These are phyloP conservation scores for Eimeria tenella DNA, from an alignment of 169 alveolate species.

Conservation along the genomic window DNA sequence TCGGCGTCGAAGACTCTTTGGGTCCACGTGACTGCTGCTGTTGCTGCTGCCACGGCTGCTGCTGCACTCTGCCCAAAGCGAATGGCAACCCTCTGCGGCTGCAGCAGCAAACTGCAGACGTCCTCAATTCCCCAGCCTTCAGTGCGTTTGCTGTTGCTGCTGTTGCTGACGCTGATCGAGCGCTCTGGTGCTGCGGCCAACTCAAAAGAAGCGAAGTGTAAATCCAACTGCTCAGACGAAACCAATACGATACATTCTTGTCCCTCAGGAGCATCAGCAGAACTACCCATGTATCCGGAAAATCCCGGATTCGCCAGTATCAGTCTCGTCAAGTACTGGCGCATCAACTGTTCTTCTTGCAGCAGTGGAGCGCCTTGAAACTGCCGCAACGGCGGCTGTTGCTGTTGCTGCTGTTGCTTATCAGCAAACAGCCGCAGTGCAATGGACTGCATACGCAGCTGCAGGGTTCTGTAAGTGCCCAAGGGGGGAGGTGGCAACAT, in stretches of 20 bases:
- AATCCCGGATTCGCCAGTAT: not conserved
- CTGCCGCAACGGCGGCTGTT: constrained; percentile 47
- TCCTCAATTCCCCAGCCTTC: not conserved
- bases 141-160: constrained; percentile 42
- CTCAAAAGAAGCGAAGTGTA: constrained; percentile 41
- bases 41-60: constrained; percentile 48
- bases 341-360: constrained; percentile 25
- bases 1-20: not conserved
- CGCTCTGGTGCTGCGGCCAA: constrained; percentile 15
- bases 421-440: constrained; percentile 35
- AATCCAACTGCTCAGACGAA: constrained; percentile 36
- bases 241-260: constrained; percentile 26
- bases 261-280: constrained; percentile 1
- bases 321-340: constrained; percentile 52
- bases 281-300: not conserved
- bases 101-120: constrained; percentile 30
- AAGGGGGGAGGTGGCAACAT: constrained; percentile 37
- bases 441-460: constrained; percentile 65
- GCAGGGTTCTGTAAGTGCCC: constrained; percentile 2
- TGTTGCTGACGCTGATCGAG: not conserved
- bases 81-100: constrained; percentile 26
- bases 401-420: constrained; percentile 45
- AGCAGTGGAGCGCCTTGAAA: not conserved
- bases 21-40: constrained; percentile 28
- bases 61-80: constrained; percentile 15